Evolutionary conservation across 2,329 filamentous ascomycete genomes (phyloP), one percentile per base, ranked within the genome.

Genomic region (Tolypocladium cylindrosporum): DNA sequence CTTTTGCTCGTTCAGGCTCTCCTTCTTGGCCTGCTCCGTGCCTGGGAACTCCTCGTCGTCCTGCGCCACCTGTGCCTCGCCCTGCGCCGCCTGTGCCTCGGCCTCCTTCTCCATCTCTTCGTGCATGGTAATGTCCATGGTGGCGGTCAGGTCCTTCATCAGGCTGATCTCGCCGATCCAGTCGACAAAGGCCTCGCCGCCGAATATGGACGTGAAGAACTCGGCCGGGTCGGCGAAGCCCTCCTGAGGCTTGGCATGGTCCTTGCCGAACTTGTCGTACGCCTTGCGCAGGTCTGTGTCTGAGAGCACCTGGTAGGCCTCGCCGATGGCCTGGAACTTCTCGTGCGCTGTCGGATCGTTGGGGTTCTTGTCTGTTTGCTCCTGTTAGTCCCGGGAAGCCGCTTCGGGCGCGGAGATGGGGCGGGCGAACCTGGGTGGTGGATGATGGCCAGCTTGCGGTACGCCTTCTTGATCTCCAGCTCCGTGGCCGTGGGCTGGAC

Each of bases 161-260:
- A 99, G 84, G 55, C 90, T 94, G 66, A 99, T 96, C 80, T 99
- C 94, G 64, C 94, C 94, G 69, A 99, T 97, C 80, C 94, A 91
- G 77, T 99, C 93, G 61, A 88, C 80, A 69, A 99, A 99, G 14
- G 93, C 91, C 67, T 97, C 93, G 60, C 94, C 94, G 65, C 94
- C 94, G 70, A 99, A 99, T 66, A 99, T 99, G 79, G 92, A 95
- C 68, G 89, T 89, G 77, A 99, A 99, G 82, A 99, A 99, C 75
- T 99, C 94, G 63, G 91, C 83, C 1, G 94, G 94, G 72, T 99
- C 94, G 79, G 90, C 90, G 72, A 99, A 99, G 61, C 94, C 94
- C 67, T 91, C 89, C 66, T 87, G 85, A 0, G 94, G 94, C 69
- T 93, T 90, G 7, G 94, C 92, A 65, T 90, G 86, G 68, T 99